Percentiles rank a stretch among this genome's conserved stretches.
Conservation (phyloP, 306 rosid species). For the Quercus cerris region DNA sequence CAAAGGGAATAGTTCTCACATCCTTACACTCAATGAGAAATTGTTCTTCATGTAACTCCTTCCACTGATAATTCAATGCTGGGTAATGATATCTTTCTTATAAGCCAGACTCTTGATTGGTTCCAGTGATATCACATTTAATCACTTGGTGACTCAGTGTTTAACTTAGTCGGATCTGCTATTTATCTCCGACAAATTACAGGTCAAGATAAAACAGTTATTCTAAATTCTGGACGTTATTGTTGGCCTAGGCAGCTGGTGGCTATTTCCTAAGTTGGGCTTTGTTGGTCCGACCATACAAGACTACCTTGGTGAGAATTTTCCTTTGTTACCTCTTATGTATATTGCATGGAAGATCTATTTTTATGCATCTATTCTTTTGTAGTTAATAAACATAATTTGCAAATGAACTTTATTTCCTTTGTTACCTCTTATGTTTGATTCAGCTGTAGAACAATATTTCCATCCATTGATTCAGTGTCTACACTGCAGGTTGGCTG, state of each 20-base stretch:
- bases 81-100: no score
- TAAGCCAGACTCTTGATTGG: no score
- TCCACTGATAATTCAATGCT: no score
- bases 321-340: not conserved
- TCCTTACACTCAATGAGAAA: no score
- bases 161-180: no score
- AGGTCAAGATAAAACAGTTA: no score
- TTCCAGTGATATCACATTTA: no score
- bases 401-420: constrained; percentile 3
- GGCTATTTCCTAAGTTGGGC: constrained; percentile 68
- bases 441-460: constrained; percentile 81
- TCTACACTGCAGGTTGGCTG: constrained; percentile 86
- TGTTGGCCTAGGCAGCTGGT: constrained; percentile 69
- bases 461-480: constrained; percentile 86
- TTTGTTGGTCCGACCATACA: constrained; percentile 43
- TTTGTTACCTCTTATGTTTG: constrained; percentile 10
- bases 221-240: constrained; percentile 27
- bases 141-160: no score
- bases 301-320: constrained; percentile 71
- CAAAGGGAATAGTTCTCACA: no score
- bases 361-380: not conserved
- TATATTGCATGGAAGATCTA: not conserved
- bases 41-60: no score
- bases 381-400: not conserved
- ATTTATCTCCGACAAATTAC: no score